A percentile compares a stretch with the other conserved stretches of the same genome.
phyloP scores from a whole-genome alignment of 2,329 filamentous ascomycete species.

The Talaromyces pinophilus region DNA sequence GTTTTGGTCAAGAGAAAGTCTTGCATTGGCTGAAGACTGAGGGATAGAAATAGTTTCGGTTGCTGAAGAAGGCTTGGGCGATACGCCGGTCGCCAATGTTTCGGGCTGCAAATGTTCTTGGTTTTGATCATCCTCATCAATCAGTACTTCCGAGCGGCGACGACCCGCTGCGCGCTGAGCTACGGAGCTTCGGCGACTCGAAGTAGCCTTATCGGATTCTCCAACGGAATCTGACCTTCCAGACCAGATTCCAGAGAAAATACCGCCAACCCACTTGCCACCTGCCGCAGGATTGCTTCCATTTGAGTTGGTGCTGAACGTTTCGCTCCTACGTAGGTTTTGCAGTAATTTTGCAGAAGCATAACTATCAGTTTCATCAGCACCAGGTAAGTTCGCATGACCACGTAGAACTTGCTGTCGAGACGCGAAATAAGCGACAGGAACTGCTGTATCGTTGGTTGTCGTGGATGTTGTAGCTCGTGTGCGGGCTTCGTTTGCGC shows the following conservation, averaged over 20 bases:
- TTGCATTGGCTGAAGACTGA: slow-evolving; percentile 27
- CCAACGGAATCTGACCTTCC: slow-evolving; percentile 50
- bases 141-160: slow-evolving; percentile 7
- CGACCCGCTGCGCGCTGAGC: slow-evolving; percentile 6
- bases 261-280: slow-evolving; percentile 56
- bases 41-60: slow-evolving; percentile 42
- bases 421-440: slow-evolving; percentile 56
- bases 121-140: not conserved
- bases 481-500: slow-evolving; percentile 46
- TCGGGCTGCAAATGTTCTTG: slow-evolving; percentile 1
- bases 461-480: slow-evolving; percentile 55
- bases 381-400: slow-evolving; percentile 28
- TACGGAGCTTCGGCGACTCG: slow-evolving; percentile 18
- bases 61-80: slow-evolving; percentile 24
- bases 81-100: not conserved
- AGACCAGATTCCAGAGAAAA: slow-evolving; percentile 60
- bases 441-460: slow-evolving; percentile 52
- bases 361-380: slow-evolving; percentile 43
- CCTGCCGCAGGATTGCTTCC: slow-evolving; percentile 50
- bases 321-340: slow-evolving; percentile 56
- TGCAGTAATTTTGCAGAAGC: slow-evolving; percentile 59
- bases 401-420: slow-evolving; percentile 40
- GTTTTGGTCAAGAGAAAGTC: slow-evolving; percentile 29
- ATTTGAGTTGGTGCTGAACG: slow-evolving; percentile 48
- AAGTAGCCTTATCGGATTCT: not conserved